phyloP scores from a whole-genome alignment of 768 basidiomycete genomes.

The Mycena belliarum region DNA sequence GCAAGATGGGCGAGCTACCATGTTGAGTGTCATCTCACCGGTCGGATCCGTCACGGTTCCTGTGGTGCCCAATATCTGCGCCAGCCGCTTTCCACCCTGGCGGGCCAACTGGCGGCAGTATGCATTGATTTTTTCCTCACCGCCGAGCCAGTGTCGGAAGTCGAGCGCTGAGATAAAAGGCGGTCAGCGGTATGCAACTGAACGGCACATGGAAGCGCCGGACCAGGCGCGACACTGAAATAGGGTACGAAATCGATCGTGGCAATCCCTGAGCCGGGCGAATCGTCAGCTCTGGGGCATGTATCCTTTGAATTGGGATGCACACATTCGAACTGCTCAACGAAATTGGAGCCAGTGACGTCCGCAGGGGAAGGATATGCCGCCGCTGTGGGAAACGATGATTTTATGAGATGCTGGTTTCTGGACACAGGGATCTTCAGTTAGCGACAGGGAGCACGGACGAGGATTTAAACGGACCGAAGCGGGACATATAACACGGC shows the following conservation, averaged over 20 bases:
- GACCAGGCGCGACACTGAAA: conserved; percentile 54
- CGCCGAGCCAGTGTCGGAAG: conserved; percentile 79
- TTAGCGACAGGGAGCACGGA: neutral
- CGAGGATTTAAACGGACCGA: conserved; percentile 30
- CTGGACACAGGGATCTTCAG: conserved; percentile 42
- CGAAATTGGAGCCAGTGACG: conserved; percentile 37
- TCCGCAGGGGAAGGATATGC: conserved; percentile 49
- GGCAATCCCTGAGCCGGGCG: conserved; percentile 49
- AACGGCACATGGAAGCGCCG: conserved; percentile 1
- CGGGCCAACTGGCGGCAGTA: conserved; percentile 77
- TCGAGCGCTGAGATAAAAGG: conserved; percentile 53
- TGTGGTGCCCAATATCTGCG: conserved; percentile 62
- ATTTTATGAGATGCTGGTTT: conserved; percentile 63
- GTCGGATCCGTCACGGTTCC: conserved; percentile 56
- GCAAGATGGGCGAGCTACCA: conserved; percentile 48
- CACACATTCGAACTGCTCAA: conserved; percentile 44
- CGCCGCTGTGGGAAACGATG: conserved; percentile 58
- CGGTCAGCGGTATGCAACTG: too few species aligned
- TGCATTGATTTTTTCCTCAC: conserved; percentile 72
- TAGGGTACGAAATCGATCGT: conserved; percentile 53
- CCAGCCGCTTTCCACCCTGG: conserved; percentile 65
- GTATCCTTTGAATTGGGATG: neutral
- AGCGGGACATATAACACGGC: conserved; percentile 76
- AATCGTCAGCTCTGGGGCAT: neutral
- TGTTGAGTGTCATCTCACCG: conserved; percentile 66